Base-by-base conservation (phyloP, 768 basidiomycete species). In the Piloderma croceum region DNA sequence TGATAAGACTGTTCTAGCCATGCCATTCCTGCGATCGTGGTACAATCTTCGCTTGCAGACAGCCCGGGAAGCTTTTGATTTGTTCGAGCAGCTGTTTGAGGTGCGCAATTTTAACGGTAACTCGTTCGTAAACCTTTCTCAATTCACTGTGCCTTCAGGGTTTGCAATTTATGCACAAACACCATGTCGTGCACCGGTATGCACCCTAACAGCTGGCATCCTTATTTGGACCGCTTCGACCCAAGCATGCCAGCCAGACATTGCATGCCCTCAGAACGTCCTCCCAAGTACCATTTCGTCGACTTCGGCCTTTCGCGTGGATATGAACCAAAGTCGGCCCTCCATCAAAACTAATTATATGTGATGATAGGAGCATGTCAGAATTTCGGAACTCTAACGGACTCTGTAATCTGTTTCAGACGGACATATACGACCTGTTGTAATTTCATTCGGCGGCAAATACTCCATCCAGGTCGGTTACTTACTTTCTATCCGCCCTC, bases 361-460 rank as follows among this genome's bases (percentile, higher is more conserved):
- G 70, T 0, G 70, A 63, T 3, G 73, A 77, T 48, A 62, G 60
- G 37, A 52, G 65, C 1, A 62, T 61, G 0, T 70, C 71, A 1
- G 70, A 72, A 34, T 63, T 61, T 31, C 51, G 59, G 19, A 50
- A 51, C 10, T 49, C 40, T 5, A 23, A 42, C 0, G 24, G 44
- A 1, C 59, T 52, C 0, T 50, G 57, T 7, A 47, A 74, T 43
- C 67, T 69, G 0, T 75, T 74, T 32, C 51, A 62, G 0, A 64
- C 62, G 0, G 73, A 75, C 24, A 52, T 74, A 3, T 74, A 69
- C 43, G 63, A 64, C 22, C 44, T 73, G 1, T n/a, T 70, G 69
- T 0, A 72, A 71, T 34, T 17, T 62, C 6, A 56, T 70, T 13
- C 46, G 52, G 6, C 33, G 39, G 20, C 18, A 51, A 3, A 58